Evolutionary conservation across 768 basidiomycete genomes (phyloP).

Genomic region (Pulveroboletus sp.): DNA sequence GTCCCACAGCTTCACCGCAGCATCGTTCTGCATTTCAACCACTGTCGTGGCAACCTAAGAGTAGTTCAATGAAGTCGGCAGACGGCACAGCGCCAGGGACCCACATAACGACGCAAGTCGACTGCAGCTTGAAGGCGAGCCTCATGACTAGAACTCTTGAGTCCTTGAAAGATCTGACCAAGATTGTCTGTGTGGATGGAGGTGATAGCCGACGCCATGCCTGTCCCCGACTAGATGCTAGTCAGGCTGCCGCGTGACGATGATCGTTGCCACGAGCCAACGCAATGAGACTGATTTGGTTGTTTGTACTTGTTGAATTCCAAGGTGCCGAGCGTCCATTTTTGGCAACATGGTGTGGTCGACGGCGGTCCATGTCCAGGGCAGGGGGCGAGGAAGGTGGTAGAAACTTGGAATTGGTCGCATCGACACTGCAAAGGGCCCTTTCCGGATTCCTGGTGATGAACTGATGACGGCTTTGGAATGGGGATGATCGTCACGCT

Average conservation of each 20-base stretch:
- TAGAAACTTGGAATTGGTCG: too few species aligned
- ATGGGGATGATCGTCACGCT: too few species aligned
- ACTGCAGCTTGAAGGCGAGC: conserved; percentile 61
- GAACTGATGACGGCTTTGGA: too few species aligned
- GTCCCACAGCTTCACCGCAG: conserved; percentile 79
- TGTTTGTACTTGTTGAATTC: conserved; percentile 31
- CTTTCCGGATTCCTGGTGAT: too few species aligned
- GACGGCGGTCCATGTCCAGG: too few species aligned
- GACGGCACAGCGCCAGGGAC: conserved; percentile 24
- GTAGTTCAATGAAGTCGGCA: conserved; percentile 6
- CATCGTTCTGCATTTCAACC: conserved; percentile 78
- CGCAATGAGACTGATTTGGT: conserved; percentile 10
- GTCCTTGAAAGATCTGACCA: conserved; percentile 59
- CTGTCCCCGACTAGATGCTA: conserved; percentile 17
- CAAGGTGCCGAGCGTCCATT: conserved; percentile 8
- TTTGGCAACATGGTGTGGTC: conserved; percentile 6
- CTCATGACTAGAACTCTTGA: conserved; percentile 62
- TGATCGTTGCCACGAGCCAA: neutral
- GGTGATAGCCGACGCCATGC: conserved; percentile 59
- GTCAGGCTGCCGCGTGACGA: conserved; percentile 5
- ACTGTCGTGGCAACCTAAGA: conserved; percentile 65
- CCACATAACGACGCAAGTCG: conserved; percentile 71
- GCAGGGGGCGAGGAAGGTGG: too few species aligned
- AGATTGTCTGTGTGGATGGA: conserved; percentile 58
- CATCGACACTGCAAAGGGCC: too few species aligned